Base-by-base conservation (phyloP, 371 early-diverging fungal species). In the Mucor ambiguus region DNA sequence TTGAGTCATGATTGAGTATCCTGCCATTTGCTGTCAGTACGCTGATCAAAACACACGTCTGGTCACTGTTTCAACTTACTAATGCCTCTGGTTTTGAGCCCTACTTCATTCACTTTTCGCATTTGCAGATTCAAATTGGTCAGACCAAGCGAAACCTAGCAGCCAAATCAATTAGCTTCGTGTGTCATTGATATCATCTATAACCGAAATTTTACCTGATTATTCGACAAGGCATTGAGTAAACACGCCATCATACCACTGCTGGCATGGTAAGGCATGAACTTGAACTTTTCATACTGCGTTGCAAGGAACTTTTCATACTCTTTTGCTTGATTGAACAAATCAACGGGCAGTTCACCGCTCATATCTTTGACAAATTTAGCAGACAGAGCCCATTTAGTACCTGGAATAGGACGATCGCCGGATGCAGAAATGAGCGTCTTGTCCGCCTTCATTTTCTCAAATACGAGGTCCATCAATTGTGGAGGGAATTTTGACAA, bases 331-430 rank as follows among this genome's bases (percentile, higher is more conserved):
- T 81, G 78, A 10, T 32, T 9, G 58, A 63, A 62, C 9, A 81
- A 22, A 9, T 73, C 46, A 11, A 60, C 22, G 1, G 81, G 73
- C 4, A 70, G 18, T 10, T 30, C 26, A 26, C 65, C 63, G 20
- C 61, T 44, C 73, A 81, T 73, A 11, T 22, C 12, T 18, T 32
- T 37, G 18, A 64, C 18, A 10, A 70, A 78, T 20, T 63, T 75
- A 11, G 73, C 73, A 9, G 86, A 81, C 22, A 87, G 33, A 22
- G 71, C 66, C 55, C 58, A 75, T 3, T 56, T 67, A n/a, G 77
- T 72, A 14, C 82, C 85, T 3, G 89, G 89, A 28, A 88, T 60
- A 48, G 83, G 61, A 24, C 88, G 79, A 37, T 79, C 80, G 1
- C 59, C 30, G 6, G 48, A 16, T 10, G 74, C 56, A 22, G 55